A percentile compares a stretch with the other conserved stretches of the same genome.
Conservation (phyloP, 345 rosid species). For the Eucalyptus sideroxylon region DNA sequence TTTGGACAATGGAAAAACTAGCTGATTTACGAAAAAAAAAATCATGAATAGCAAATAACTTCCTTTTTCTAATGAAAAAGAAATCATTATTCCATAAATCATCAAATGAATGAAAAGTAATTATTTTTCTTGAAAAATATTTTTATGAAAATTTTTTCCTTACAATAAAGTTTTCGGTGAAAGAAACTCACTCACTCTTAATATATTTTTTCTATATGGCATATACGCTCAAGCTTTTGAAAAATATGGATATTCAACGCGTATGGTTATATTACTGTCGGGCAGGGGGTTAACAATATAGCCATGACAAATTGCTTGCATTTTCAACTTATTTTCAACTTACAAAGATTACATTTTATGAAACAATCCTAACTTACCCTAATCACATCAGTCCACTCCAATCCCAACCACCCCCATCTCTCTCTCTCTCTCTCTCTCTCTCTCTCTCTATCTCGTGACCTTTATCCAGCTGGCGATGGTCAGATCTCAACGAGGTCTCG, state of each 20-base stretch:
- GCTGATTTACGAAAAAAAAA: no score
- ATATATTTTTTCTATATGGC: not conserved
- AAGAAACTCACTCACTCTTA: not conserved
- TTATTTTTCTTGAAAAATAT: not conserved
- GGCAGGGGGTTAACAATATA: not conserved
- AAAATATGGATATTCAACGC: not conserved
- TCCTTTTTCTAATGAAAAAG: no score
- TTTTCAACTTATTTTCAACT: no score
- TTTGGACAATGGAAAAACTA: no score
- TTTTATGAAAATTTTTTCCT: rapidly evolving
- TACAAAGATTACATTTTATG: no score
- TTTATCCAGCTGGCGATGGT: not conserved
- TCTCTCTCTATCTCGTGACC: not conserved
- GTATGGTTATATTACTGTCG: not conserved
- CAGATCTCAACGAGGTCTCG: not conserved
- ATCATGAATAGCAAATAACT: not conserved
- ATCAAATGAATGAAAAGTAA: no score
- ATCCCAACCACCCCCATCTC: no score
- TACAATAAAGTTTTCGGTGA: not conserved
- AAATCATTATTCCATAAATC: rapidly evolving
- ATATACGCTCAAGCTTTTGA: not conserved
- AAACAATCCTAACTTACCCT: not conserved
- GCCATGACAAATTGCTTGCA: not conserved
- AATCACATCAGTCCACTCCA: not conserved
- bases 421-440: no score